Base-by-base conservation (phyloP, 331 rosid genomes). In the Quercus phellos region DNA sequence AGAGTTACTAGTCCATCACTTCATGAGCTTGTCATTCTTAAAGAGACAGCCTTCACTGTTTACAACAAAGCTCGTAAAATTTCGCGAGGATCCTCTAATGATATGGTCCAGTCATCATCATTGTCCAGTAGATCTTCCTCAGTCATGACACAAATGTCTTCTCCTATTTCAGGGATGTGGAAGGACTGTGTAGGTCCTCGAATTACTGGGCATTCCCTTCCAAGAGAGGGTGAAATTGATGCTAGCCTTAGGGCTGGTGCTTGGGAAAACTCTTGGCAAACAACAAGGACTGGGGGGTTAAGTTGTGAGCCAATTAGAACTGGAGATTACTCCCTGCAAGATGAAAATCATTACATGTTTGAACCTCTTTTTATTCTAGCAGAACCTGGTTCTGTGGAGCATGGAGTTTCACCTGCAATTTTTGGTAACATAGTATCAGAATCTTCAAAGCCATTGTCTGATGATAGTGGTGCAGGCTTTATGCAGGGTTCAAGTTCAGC, bases 211-310 rank as follows among this genome's bases (percentile, higher is more conserved):
- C 98, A 94, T 85, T 83, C 97, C 74, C 87, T 92, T 82, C 90
- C 97, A 19, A 84, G 99, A 84, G 99, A 92, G 91, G 97, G 97
- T 79, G 99, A 94, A 74, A 94, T 94, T 42, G 99, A 94, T 82
- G 90, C 97, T 81, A 87, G 94, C 90, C 85, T 92, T 86, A 91
- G 99, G 85, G 72, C 90, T 76, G 90, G 90, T 77, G 58, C 81
- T 35, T 92, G 99, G 99, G 99, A 94, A 86, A 93, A 86, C 89
- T 88, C 99, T 76, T 94, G 97, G 99, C 97, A 89, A 85, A 70
- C 89, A 67, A 80, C 94, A 4, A 92, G 98, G 86, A 77, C 88
- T 66, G 98, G 96, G 82, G 88, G 88, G 12, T 84, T 92, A 56
- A 90, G 55, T 84, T 89, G 93, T 42, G 98, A 94, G 76, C 90